These are phyloP conservation scores for Trametes coccinea DNA, from an alignment of 768 basidiomycete genomes.

Conservation along the genomic window DNA sequence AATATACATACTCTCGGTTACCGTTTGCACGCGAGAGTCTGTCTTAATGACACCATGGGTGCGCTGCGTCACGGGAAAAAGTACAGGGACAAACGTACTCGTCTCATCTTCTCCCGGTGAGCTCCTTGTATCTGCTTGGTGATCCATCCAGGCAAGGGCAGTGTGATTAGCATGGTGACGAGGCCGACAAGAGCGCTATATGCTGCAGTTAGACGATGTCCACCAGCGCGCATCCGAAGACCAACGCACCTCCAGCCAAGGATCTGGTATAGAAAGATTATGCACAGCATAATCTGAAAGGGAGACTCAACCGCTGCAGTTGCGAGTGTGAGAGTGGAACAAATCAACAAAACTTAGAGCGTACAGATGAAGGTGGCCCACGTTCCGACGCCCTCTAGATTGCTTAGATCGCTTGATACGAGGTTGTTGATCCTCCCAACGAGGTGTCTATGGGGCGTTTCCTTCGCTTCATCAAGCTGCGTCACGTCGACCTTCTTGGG, in stretches of 20 bases:
- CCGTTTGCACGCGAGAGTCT: conserved; percentile 47
- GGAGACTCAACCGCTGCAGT: conserved; percentile 28
- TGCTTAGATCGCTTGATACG: conserved; percentile 59
- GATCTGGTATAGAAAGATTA: conserved; percentile 45
- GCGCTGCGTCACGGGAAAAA: not conserved
- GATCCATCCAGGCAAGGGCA: conserved; percentile 45
- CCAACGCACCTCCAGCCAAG: conserved; percentile 49
- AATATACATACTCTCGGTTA: conserved; percentile 41
- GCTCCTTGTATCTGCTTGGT: conserved; percentile 35
- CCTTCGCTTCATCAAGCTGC: not conserved
- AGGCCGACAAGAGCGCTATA: conserved; percentile 41
- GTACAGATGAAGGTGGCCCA: conserved; percentile 28
- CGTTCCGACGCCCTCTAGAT: conserved; percentile 10
- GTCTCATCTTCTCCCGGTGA: conserved; percentile 44
- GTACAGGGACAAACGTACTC: conserved; percentile 22
- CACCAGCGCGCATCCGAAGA: not conserved
- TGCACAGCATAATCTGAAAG: conserved; percentile 40
- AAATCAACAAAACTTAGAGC: conserved; percentile 14
- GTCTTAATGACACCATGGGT: conserved; percentile 32
- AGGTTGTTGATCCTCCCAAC: conserved; percentile 80
- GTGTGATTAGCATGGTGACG: conserved; percentile 38
- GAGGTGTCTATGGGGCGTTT: conserved; percentile 42
- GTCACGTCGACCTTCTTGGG: not conserved
- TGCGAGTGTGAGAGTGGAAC: not conserved
- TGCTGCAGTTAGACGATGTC: too few species aligned